phyloP scores from a whole-genome alignment of 192 early-diverging fungal species.

The Coemansia sp. region DNA sequence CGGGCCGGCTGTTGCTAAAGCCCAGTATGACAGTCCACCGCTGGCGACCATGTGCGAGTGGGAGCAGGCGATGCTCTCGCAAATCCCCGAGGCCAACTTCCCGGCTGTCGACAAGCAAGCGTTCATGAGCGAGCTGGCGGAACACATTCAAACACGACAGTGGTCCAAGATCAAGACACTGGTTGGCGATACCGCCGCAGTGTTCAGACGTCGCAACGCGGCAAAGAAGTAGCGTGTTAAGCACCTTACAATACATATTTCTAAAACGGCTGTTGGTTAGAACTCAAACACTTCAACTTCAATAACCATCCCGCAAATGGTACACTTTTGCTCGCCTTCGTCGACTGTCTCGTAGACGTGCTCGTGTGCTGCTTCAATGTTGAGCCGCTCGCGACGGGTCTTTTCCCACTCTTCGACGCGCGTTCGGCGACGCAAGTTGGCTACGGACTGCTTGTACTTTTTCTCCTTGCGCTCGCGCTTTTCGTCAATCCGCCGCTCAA shows the following conservation, averaged over 20 bases:
- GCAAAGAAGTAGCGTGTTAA: slow-evolving; percentile 11
- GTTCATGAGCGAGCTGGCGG: slow-evolving; percentile 27
- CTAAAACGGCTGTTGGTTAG: no score
- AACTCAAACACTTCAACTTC: slow-evolving; percentile 68
- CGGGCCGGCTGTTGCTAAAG: slow-evolving; percentile 16
- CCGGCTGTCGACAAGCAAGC: slow-evolving; percentile 24
- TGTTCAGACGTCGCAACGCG: slow-evolving; percentile 40
- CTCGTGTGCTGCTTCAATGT: slow-evolving; percentile 63
- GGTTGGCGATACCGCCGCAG: slow-evolving; percentile 27
- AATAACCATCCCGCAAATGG: slow-evolving; percentile 61
- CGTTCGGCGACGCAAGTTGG: slow-evolving; percentile 75
- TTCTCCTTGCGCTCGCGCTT: slow-evolving; percentile 81
- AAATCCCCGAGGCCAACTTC: slow-evolving; percentile 35
- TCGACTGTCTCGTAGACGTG: slow-evolving; percentile 66
- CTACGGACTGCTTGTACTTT: slow-evolving; percentile 76
- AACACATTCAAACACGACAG: slow-evolving; percentile 18
- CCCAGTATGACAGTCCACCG: slow-evolving; percentile 25
- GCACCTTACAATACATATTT: no score
- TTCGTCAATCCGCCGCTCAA: slow-evolving; percentile 69
- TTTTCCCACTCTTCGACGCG: slow-evolving; percentile 70
- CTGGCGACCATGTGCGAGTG: slow-evolving; percentile 35
- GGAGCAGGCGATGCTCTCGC: slow-evolving; percentile 33
- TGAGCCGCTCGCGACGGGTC: slow-evolving; percentile 38
- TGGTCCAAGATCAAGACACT: slow-evolving; percentile 35
- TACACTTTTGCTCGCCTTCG: slow-evolving; percentile 61